phyloP scores from a whole-genome alignment of 768 basidiomycete species.

The Lentinula boryana region DNA sequence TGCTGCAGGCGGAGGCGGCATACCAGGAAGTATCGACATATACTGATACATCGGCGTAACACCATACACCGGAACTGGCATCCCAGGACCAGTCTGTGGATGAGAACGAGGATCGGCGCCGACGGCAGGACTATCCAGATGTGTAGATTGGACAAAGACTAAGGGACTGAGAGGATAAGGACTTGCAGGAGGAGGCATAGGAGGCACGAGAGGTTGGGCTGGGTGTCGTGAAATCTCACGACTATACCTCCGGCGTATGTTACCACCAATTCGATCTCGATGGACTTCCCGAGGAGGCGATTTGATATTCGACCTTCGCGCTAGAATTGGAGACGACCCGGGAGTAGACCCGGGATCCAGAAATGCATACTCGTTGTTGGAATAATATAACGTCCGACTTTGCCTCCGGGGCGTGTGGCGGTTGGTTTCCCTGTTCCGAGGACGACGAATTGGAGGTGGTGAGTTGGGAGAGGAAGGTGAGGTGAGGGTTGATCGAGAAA shows the following conservation, averaged over 20 bases:
- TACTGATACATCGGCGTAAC: not conserved
- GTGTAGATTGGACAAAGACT: not conserved
- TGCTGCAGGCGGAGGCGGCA: not conserved
- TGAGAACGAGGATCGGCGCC: not conserved
- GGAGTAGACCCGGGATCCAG: conserved; percentile 1
- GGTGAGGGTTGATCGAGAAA: not conserved
- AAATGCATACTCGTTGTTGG: not conserved
- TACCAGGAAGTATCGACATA: conserved; percentile 2
- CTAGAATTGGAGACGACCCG: not conserved
- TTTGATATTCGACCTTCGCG: not conserved
- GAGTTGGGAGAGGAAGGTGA: not conserved
- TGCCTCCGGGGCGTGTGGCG: conserved; percentile 1
- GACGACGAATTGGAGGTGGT: not conserved
- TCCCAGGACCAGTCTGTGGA: not conserved
- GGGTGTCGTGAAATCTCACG: not conserved
- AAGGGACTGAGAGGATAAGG: conserved; percentile 1
- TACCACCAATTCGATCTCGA: not conserved
- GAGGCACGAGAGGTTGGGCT: not conserved
- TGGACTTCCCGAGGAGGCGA: not conserved
- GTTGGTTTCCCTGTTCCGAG: not conserved
- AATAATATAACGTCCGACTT: not conserved
- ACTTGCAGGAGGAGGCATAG: conserved; percentile 1
- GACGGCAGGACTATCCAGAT: not conserved
- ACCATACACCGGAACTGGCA: not conserved
- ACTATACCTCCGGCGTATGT: not conserved